Percentiles rank a stretch among this genome's conserved stretches.
Conservation (phyloP, 2,329 filamentous ascomycete species). For the Cladosporium velox region DNA sequence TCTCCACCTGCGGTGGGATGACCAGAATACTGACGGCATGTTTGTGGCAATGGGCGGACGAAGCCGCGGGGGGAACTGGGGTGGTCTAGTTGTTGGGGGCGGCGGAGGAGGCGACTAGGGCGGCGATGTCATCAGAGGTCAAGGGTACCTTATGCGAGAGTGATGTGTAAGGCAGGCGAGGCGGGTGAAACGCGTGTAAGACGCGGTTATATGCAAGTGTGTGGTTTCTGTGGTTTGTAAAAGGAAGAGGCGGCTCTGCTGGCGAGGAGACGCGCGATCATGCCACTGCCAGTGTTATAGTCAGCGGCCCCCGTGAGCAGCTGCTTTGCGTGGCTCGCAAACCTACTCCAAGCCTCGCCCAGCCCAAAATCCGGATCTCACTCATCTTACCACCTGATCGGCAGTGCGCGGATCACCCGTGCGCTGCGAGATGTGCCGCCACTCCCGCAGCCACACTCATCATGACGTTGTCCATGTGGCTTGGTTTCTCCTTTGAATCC, state of each 20-base stretch:
- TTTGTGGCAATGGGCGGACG: slow-evolving; percentile 1
- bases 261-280: not conserved
- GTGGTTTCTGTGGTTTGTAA: not conserved
- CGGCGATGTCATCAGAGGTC: not conserved
- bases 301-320: not conserved
- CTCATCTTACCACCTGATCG: not conserved
- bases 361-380: slow-evolving; percentile 1
- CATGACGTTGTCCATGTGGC: not conserved
- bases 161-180: not conserved
- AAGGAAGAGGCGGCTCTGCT: not conserved
- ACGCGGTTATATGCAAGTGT: not conserved
- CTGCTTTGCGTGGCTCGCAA: not conserved
- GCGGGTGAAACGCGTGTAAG: not conserved
- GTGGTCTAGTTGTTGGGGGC: not conserved
- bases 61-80: slow-evolving; percentile 2
- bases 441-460: not conserved
- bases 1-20: slow-evolving; percentile 7
- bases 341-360: slow-evolving; percentile 6
- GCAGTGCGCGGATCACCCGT: not conserved
- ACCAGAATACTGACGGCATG: slow-evolving; percentile 16
- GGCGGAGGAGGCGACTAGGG: not conserved
- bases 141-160: not conserved
- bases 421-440: not conserved
- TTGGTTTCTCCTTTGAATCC: not conserved
- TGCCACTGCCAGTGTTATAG: not conserved